A percentile compares a stretch with the other conserved stretches of the same genome.
These are phyloP conservation scores for Cicer pinnatifidum DNA, from an alignment of 306 rosid species.

Conservation along the genomic window DNA sequence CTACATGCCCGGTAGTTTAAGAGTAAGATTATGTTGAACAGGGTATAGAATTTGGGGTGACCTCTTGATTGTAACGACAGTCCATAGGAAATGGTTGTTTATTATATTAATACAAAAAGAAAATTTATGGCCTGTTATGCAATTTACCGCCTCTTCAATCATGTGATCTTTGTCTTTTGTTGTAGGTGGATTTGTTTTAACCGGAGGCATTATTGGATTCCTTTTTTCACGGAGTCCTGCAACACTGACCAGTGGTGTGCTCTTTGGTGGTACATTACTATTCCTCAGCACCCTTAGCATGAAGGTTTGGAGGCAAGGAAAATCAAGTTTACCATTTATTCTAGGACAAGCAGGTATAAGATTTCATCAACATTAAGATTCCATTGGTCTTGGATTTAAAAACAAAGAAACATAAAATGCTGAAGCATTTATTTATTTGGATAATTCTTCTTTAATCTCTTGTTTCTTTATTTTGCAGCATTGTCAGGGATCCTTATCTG, in stretches of 20 bases:
- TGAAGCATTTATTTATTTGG: slow-evolving; percentile 34
- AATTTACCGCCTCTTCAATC: slow-evolving; percentile 9
- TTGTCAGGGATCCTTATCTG: slow-evolving; percentile 70
- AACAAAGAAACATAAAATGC: background rate
- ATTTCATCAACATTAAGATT: slow-evolving; percentile 17
- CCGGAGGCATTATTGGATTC: slow-evolving; percentile 77
- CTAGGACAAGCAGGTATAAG: slow-evolving; percentile 85
- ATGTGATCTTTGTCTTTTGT: slow-evolving; percentile 26
- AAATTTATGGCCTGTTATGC: slow-evolving; percentile 3
- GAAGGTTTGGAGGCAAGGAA: slow-evolving; percentile 96
- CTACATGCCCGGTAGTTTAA: slow-evolving; percentile 21
- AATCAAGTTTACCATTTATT: slow-evolving; percentile 83
- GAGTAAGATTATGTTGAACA: slow-evolving; percentile 11
- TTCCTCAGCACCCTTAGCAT: slow-evolving; percentile 81
- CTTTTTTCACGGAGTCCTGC: slow-evolving; percentile 72
- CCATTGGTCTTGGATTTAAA: slow-evolving; percentile 12
- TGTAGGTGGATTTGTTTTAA: slow-evolving; percentile 77
- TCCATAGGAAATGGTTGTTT: background rate
- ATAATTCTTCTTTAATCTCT: slow-evolving; percentile 22
- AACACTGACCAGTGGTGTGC: slow-evolving; percentile 64
- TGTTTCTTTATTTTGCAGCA: slow-evolving; percentile 53
- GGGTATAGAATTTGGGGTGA: slow-evolving; percentile 10
- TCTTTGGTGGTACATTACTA: slow-evolving; percentile 85
- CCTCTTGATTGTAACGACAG: slow-evolving; percentile 30
- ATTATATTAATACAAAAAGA: background rate